Evolutionary conservation across 345 rosid species (phyloP), one percentile per base, ranked within the genome.

Genomic region (Mallotus nudiflorus): DNA sequence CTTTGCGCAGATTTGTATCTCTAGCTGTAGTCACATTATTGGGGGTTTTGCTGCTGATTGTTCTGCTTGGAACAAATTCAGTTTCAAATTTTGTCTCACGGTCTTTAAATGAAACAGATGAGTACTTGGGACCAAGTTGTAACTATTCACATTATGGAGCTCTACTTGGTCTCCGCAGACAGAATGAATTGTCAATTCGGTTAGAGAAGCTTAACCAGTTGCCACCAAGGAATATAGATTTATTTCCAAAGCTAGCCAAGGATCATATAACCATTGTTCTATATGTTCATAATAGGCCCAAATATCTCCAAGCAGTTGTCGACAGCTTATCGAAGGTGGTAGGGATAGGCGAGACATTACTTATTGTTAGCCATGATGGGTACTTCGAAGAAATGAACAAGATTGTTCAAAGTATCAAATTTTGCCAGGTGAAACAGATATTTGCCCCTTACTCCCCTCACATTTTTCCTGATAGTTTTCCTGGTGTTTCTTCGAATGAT

Each of bases 311-410:
- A 76, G 90, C 88, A 16, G 96, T 89, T 20, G 87, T 95, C 28
- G 78, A 89, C 55, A 90, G 94, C 83, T 86, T 95, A 80, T 86
- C 99, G 1, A 82, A 78, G 62, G 97, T 95, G 39, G 83, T 74
- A 58, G 99, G 99, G 33, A 95, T 92, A 27, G 81, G 83, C 28
- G 98, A 95, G 83, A 92, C 99, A 2, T 71, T 95, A 56, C 82
- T 95, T 75, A 82, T 95, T 75, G 91, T 92, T 75, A 95, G 98
- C 67, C 99, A 92, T 76, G 99, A 92, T 77, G 99, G 97, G 54
- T 88, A 89, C 84, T 95, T 88, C 55, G 84, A 88, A 51, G 93
- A 89, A 68, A 95, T 95, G 99, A 89, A 90, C 71, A 79, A 82
- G 82, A 77, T 95, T 53, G 92, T 95, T 69, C 80, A 87, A 51